Base-by-base conservation (phyloP, 768 basidiomycete genomes). In the Omphalotus guepiniiformis region DNA sequence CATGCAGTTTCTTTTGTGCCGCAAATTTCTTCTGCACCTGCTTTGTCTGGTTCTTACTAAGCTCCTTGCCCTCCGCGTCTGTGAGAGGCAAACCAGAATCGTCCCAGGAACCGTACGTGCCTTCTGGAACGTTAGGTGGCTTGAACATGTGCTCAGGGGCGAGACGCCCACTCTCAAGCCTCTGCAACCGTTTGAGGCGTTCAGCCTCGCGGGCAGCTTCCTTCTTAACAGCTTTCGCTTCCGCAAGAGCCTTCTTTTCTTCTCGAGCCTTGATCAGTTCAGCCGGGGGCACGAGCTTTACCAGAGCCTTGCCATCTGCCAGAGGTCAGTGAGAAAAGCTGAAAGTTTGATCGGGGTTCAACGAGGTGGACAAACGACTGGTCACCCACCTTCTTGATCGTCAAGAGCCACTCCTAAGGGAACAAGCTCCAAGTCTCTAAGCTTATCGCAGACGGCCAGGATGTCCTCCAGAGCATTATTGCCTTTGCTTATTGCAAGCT, bases 381-480 rank as follows among this genome's bases (percentile, higher is more conserved):
- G 29, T 25, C 27, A 63, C 70, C 42, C 52, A 84, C 93, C 93
- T 74, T 94, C 92, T 69, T 93, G 91, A 70, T 99, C 96, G 62
- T 98, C 96, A 27, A 99, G 71, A 6, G 93, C 93, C 5, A 99
- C 91, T 6, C 96, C 96, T 41, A 98, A 73, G n/a, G 93, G 85
- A 35, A 94, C 85, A 35, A 97, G 71, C 59, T 96, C 94, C 27
- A 78, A 72, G 61, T 98, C 95, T 13, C 96, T 82, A 50, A 99
- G 76, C 53, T 80, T 83, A 69, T 99, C 96, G 58, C 84, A 93
- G 19, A 96, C 78, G 18, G 80, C 75, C 39, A 99, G 70, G 53
- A 97, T 88, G 52, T 94, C 88, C 61, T 82, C 82, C 30, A 86
- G 64, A 2, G 88, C 76, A 16, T 73, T 67, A 8, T 83, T 80